A percentile compares a stretch with the other conserved stretches of the same genome.
phyloP scores from a whole-genome alignment of 2,329 filamentous ascomycete species.

The Cadophora gregata region DNA sequence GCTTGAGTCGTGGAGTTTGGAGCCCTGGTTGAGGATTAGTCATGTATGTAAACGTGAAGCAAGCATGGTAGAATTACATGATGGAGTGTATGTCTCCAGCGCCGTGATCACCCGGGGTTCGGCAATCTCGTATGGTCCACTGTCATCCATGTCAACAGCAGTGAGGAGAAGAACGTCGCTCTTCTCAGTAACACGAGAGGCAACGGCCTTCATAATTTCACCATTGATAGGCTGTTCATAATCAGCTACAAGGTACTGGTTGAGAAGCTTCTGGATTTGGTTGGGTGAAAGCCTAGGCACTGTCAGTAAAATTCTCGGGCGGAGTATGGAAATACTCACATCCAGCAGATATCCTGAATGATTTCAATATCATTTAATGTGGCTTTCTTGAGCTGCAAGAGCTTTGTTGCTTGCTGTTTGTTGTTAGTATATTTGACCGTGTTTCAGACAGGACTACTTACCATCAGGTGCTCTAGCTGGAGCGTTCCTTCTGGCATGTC shows the following conservation, averaged over 20 bases:
- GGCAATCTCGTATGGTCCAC: slow-evolving; percentile 96
- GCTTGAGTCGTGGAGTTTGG: slow-evolving; percentile 93
- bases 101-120: slow-evolving; percentile 96
- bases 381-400: slow-evolving; percentile 97
- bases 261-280: slow-evolving; percentile 98
- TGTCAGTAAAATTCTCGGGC: slow-evolving; percentile 21
- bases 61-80: slow-evolving; percentile 69
- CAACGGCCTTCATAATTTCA: slow-evolving; percentile 99
- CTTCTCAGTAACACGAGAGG: slow-evolving; percentile 96
- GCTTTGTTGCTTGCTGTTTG: slow-evolving; percentile 89
- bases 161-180: slow-evolving; percentile 92
- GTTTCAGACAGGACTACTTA: slow-evolving; percentile 48
- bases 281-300: slow-evolving; percentile 84
- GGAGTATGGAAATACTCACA: slow-evolving; percentile 65
- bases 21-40: slow-evolving; percentile 67
- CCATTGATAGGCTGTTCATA: slow-evolving; percentile 99
- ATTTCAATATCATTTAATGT: slow-evolving; percentile 99
- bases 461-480: slow-evolving; percentile 97
- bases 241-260: slow-evolving; percentile 97
- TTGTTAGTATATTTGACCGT: slow-evolving; percentile 41
- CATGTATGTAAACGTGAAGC: slow-evolving; percentile 20
- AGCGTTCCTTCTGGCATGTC: slow-evolving; percentile 99
- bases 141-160: slow-evolving; percentile 98
- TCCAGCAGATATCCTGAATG: slow-evolving; percentile 99
- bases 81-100: slow-evolving; percentile 96